Evolutionary conservation across 306 rosid species (phyloP), one percentile per base, ranked within the genome.

Genomic region (Herpetospermum pedunculosum): DNA sequence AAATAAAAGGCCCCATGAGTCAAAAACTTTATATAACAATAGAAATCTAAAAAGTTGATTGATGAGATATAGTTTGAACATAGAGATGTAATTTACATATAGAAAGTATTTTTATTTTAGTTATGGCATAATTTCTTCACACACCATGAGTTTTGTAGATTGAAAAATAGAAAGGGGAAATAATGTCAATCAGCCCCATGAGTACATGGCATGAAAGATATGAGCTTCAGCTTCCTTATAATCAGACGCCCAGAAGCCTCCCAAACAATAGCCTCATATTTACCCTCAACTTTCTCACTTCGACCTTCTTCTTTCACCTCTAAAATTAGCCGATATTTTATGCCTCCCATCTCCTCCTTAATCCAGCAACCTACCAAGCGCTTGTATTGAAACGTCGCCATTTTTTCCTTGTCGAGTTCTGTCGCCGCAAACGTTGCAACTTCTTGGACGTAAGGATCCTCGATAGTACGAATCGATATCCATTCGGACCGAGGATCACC

Each of bases 381-480:
- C 46, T 64, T 64, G 32, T 64, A 64, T 5, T 11, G 71, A 38
- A 38, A 64, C 18, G 4, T 38, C 3, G 71, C 32, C 71, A 9
- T 38, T 13, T 64, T 64, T 6, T 64, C 71, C 19, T 19, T 40
- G 2, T 64, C 32, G 10, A 64, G 21, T 19, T 64, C 71, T 0
- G 11, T 2, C 30, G 38, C 32, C 0, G 49, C 71, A 4, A 64
- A 64, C 19, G 38, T 64, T 4, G 71, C 49, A 21, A 64, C 71
- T 38, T 64, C 71, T 64, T 64, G 71, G 6, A 64, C 71, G 12
- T 64, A 64, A 14, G 49, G 71, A 4, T 64, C 71, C 30, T 64
- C 49, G 19, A 64, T 38, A 1, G 71, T 14, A 0, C 50, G 71
- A 11, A 64, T 64, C 4, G 49, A 38, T 37, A 64, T 64, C 71